These are phyloP conservation scores for Umbellularia californica DNA, from an alignment of 164 flowering plant species.

Conservation along the genomic window DNA sequence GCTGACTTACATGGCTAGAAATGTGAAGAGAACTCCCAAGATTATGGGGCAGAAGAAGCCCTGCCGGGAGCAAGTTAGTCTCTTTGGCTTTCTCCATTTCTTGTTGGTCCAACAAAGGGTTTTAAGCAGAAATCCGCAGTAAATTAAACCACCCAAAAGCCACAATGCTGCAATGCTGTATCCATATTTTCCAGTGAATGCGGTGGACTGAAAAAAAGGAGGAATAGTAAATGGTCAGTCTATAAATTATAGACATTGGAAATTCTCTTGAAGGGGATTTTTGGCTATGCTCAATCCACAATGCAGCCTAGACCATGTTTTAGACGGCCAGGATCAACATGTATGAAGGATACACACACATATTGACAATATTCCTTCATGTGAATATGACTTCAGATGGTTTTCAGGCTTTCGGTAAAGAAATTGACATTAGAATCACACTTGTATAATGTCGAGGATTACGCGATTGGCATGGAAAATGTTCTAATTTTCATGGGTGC, in stretches of 20 bases:
- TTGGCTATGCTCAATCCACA: no score
- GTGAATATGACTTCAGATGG: no score
- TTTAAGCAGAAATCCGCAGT: conserved; percentile 38
- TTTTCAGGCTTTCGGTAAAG: no score
- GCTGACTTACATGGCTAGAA: conserved; percentile 71
- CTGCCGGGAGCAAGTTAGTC: conserved; percentile 26
- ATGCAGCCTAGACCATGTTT: no score
- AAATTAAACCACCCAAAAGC: conserved; percentile 60
- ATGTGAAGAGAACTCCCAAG: conserved; percentile 39
- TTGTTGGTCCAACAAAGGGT: conserved; percentile 17
- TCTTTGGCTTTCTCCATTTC: conserved; percentile 24
- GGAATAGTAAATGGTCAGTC: not conserved
- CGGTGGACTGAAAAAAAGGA: conserved; percentile 50
- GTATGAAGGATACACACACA: no score
- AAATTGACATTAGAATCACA: no score
- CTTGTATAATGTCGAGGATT: no score
- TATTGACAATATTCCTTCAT: no score
- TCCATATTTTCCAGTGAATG: conserved; percentile 65
- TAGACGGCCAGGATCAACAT: no score
- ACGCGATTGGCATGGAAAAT: no score
- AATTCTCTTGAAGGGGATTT: no score
- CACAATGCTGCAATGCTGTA: conserved; percentile 59
- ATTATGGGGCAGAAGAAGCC: conserved; percentile 43
- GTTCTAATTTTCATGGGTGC: no score
- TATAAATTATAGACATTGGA: not conserved